Conservation (phyloP, 305 asterid genomes). For the Ilex paraguariensis region DNA sequence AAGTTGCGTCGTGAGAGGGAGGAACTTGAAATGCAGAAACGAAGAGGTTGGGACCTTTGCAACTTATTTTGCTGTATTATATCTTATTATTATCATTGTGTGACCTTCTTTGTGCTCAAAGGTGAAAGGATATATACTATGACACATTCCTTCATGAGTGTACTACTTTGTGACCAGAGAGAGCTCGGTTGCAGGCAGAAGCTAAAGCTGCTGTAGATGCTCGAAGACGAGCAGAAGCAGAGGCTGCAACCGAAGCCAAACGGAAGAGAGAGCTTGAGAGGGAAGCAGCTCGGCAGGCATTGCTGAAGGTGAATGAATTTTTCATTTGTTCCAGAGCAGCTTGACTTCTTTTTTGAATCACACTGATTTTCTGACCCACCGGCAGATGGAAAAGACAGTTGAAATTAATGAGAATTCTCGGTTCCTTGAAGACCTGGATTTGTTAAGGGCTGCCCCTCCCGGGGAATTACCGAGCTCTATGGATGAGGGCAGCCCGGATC, state of each 20-base stretch:
- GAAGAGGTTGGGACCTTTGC: conserved; percentile 41
- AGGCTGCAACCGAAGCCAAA: conserved; percentile 75
- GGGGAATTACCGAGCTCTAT: conserved; percentile 59
- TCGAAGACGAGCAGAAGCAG: conserved; percentile 72
- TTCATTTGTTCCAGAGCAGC: too few species aligned
- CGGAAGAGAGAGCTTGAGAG: conserved; percentile 78
- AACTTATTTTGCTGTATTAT: not conserved
- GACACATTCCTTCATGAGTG: too few species aligned
- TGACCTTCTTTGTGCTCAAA: not conserved
- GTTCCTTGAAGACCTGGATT: conserved; percentile 71
- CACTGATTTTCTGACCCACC: not conserved
- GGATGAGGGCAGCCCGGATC: conserved; percentile 69
- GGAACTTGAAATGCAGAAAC: conserved; percentile 78
- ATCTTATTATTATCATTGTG: not conserved
- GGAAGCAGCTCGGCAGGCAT: conserved; percentile 87
- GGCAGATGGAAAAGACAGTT: conserved; percentile 86
- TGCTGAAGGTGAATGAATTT: conserved; percentile 53
- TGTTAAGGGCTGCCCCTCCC: conserved; percentile 50
- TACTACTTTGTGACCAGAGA: conserved; percentile 42
- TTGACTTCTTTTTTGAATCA: too few species aligned
- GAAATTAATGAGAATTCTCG: conserved; percentile 74
- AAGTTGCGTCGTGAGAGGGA: conserved; percentile 79
- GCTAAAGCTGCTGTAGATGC: conserved; percentile 98
- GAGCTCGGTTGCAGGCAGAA: conserved; percentile 89
- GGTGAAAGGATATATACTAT: too few species aligned